Percentiles rank a stretch among this genome's conserved stretches.
These are phyloP conservation scores for Lactifluus rugatus DNA, from an alignment of 768 basidiomycete genomes.

Conservation along the genomic window DNA sequence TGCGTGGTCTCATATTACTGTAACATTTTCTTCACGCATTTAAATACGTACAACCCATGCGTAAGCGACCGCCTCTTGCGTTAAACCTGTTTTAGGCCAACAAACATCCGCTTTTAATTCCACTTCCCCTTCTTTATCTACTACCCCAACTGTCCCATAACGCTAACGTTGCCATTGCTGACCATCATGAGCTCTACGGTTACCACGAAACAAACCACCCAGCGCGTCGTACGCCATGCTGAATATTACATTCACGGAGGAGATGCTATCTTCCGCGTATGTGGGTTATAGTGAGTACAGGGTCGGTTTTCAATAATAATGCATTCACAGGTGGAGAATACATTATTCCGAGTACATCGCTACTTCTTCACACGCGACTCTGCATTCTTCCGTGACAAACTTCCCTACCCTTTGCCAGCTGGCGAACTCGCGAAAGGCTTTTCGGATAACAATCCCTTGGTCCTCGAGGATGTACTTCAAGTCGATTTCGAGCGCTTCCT, in stretches of 20 bases:
- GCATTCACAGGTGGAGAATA: slow-evolving; percentile 41
- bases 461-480: slow-evolving; percentile 34
- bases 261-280: slow-evolving; percentile 21
- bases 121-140: background rate
- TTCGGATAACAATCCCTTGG: slow-evolving; percentile 24
- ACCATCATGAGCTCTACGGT: slow-evolving; percentile 10
- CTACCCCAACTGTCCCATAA: background rate
- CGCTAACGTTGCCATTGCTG: background rate
- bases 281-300: background rate
- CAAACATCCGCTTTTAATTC: background rate
- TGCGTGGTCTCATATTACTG: background rate
- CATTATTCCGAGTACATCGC: slow-evolving; percentile 48
- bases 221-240: slow-evolving; percentile 23
- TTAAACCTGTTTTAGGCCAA: slow-evolving; percentile 4
- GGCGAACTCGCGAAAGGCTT: slow-evolving; percentile 21
- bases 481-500: slow-evolving; percentile 46
- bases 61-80: slow-evolving; percentile 15
- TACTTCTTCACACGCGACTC: slow-evolving; percentile 60
- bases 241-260: slow-evolving; percentile 21
- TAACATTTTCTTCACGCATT: background rate
- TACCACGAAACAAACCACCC: slow-evolving; percentile 1
- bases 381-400: slow-evolving; percentile 20
- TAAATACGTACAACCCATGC: slow-evolving; percentile 2
- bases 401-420: slow-evolving; percentile 20
- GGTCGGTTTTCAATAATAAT: background rate